Base-by-base conservation (phyloP, 108 stramenopile genomes). In the Stephanodiscus triporus region DNA sequence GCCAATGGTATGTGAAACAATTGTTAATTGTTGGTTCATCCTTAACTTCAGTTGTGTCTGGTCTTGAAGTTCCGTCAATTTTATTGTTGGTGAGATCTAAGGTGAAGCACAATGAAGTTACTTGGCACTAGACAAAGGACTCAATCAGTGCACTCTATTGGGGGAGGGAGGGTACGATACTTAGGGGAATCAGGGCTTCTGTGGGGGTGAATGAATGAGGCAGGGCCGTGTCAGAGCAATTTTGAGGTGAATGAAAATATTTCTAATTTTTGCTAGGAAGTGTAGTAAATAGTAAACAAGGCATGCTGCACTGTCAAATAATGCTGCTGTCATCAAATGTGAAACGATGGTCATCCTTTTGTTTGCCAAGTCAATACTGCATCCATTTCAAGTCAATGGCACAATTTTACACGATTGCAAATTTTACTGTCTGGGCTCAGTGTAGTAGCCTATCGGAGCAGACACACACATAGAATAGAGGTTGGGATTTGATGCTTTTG, bases 1-100 rank as follows among this genome's bases (percentile, higher is more conserved):
- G 96, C 97, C 29, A 94, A 94, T 49, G 98, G 98, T 23, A 96
- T 99, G 96, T 94, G 97, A 34, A 99, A 99, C 84, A 96, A 92
- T 19, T 96, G 97, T 29, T 98, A 90, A 83, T 5, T 3, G 14
- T 16, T 0, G 16, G 16, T 14, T 16, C 32, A 4, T 45, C 43
- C 14, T 45, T 45, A 14, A 14, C 16, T 45, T 16, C 16, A 45
- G 0, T 16, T 14, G 43, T 14, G 16, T 16, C 43, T 45, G 43
- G 43, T 45, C 43, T 16, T 45, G 43, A 16, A 16, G 13, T 45
- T 45, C 0, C 43, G 16, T 45, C 43, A 45, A 45, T 17, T 45
- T 45, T 45, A 14, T 16, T 14, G 0, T 13, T 42, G 11, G 43
- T 3, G 43, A 45, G 16, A 45, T 45, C 16, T 45, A n/a, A n/a